Percentiles rank a stretch among this genome's conserved stretches.
Evolutionary conservation across 2,329 filamentous ascomycete genomes (phyloP).

Genomic region (Didymella pomorum): DNA sequence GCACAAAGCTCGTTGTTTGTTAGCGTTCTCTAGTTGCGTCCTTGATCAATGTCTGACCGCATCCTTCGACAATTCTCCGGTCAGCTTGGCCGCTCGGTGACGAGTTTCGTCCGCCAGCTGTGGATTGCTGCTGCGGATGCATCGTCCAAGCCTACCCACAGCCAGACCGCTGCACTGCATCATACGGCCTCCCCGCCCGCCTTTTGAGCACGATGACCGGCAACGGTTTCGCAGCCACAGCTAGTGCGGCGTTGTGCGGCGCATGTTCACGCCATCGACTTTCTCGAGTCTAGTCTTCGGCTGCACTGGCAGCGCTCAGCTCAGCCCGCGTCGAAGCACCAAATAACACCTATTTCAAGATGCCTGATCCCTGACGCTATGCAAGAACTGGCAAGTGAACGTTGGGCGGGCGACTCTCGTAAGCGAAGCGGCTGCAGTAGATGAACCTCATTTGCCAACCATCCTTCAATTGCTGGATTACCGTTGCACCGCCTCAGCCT

Average conservation of each 20-base stretch:
- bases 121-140: neutral
- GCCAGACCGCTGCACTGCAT: slow-evolving; percentile 4
- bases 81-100: neutral
- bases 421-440: slow-evolving; percentile 22
- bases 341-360: slow-evolving; percentile 11
- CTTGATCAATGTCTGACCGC: neutral
- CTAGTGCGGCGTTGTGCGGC: slow-evolving; percentile 12
- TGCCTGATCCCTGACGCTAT: neutral
- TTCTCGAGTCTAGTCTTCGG: slow-evolving; percentile 9
- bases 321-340: slow-evolving; percentile 6
- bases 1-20: neutral
- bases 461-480: slow-evolving; percentile 8
- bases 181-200: neutral
- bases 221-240: slow-evolving; percentile 10
- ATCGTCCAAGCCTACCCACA: neutral
- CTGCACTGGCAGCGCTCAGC: slow-evolving; percentile 11
- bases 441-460: slow-evolving; percentile 13
- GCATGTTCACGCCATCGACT: slow-evolving; percentile 3
- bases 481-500: slow-evolving; percentile 25
- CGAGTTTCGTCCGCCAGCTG: neutral
- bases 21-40: too few species aligned
- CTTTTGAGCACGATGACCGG: neutral
- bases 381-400: neutral
- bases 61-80: neutral
- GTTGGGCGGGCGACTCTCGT: slow-evolving; percentile 1